Conservation (phyloP, 768 basidiomycete genomes). For the Suillus hirtellus region DNA sequence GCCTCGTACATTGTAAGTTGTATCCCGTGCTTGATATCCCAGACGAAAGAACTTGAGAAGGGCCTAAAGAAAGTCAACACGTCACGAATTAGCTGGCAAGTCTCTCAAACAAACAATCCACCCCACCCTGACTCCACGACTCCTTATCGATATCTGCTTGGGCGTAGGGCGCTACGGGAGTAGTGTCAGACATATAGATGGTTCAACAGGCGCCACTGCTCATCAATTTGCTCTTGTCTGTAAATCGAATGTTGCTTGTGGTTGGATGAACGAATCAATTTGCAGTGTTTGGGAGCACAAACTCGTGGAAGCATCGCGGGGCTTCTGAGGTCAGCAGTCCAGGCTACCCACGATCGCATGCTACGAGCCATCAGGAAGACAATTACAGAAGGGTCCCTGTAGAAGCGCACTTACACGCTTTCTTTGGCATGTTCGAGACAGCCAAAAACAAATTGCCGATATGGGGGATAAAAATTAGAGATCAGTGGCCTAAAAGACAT, state of each 20-base stretch:
- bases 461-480: constrained; percentile 7
- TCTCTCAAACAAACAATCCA: neutral
- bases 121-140: neutral
- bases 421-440: neutral
- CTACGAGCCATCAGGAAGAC: neutral
- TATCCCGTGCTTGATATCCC: neutral
- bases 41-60: neutral
- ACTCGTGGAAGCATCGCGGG: constrained; percentile 7
- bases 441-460: constrained; percentile 8
- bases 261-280: neutral
- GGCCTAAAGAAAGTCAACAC: neutral
- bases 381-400: neutral
- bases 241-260: neutral
- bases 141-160: neutral
- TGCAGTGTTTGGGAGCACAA: neutral
- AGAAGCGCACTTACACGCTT: neutral
- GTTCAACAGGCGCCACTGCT: neutral
- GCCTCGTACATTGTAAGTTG: neutral
- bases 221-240: neutral
- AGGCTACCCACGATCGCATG: constrained; percentile 4
- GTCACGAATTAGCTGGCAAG: neutral
- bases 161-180: neutral
- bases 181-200: neutral
- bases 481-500: constrained; percentile 4
- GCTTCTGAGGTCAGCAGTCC: constrained; percentile 2